phyloP scores from a whole-genome alignment of 345 rosid genomes.

The Sonneratia alba region DNA sequence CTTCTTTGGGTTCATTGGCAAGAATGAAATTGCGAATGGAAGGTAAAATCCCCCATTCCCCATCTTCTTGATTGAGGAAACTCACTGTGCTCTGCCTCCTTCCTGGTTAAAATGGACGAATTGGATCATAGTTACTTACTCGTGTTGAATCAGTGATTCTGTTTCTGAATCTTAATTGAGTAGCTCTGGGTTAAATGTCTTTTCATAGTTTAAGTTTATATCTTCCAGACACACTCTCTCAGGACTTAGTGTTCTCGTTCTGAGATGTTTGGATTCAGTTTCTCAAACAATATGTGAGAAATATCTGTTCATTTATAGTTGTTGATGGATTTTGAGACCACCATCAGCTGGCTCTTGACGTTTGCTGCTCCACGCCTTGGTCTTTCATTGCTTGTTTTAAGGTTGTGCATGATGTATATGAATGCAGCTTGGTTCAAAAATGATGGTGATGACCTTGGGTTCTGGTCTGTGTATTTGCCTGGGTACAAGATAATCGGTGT shows the following conservation, averaged over 20 bases:
- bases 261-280: not conserved
- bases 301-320: too few relatives aligned
- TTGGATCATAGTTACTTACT: not conserved
- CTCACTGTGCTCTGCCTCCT: not conserved
- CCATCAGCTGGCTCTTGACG: too few relatives aligned
- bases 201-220: too few relatives aligned
- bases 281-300: not conserved
- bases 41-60: slow-evolving; percentile 32
- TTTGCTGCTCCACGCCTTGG: not conserved
- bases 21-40: slow-evolving; percentile 89
- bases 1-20: slow-evolving; percentile 73
- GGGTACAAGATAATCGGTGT: too few relatives aligned
- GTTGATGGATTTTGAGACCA: not conserved
- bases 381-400: not conserved
- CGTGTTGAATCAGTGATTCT: not conserved
- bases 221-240: too few relatives aligned
- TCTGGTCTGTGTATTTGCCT: not conserved
- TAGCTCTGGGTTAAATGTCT: not conserved
- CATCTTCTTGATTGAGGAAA: not conserved
- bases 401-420: not conserved
- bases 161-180: not conserved
- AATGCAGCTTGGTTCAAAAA: not conserved
- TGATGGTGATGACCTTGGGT: not conserved
- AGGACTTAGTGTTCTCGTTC: not conserved
- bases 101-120: not conserved